A percentile compares a stretch with the other conserved stretches of the same genome.
Conservation (phyloP, 1,139 yeast species). For the Suhomyces choctaworum region DNA sequence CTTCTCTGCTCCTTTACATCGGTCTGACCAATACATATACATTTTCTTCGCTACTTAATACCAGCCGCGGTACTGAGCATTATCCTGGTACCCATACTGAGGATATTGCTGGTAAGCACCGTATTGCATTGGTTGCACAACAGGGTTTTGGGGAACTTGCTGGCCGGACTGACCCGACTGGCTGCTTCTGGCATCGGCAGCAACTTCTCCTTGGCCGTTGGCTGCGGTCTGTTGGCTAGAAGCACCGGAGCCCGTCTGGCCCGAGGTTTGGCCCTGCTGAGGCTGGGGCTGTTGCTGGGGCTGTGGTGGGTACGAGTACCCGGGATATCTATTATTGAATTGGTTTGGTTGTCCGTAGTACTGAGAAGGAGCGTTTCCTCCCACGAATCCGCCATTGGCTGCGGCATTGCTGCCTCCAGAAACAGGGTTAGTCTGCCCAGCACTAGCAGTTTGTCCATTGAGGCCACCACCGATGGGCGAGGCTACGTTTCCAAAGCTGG, state of each 20-base stretch:
- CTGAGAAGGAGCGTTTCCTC: conserved; percentile 27
- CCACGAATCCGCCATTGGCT: conserved; percentile 17
- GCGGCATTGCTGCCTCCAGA: conserved; percentile 12
- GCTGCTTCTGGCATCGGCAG: conserved; percentile 17
- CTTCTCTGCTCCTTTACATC: neutral
- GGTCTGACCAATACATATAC: conserved; percentile 3
- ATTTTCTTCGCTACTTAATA: conserved; percentile 13
- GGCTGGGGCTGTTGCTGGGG: conserved; percentile 27
- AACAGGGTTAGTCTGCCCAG: conserved; percentile 16
- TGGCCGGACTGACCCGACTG: conserved; percentile 24
- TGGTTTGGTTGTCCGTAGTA: conserved; percentile 43
- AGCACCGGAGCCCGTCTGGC: conserved; percentile 12
- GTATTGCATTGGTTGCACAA: conserved; percentile 43
- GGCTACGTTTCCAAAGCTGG: conserved; percentile 20
- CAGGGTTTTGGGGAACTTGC: conserved; percentile 27
- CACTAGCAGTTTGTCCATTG: conserved; percentile 14
- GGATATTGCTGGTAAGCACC: conserved; percentile 53
- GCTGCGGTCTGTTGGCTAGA: conserved; percentile 9
- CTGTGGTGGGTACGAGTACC: conserved; percentile 39
- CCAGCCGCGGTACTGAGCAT: conserved; percentile 39
- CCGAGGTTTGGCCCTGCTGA: conserved; percentile 19
- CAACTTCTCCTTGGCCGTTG: conserved; percentile 10
- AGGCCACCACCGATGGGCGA: conserved; percentile 14
- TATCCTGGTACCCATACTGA: conserved; percentile 52
- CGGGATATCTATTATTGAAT: conserved; percentile 40